Conservation (phyloP, 2,329 filamentous ascomycete genomes). For the Stagonosporopsis cucurbitacearum region DNA sequence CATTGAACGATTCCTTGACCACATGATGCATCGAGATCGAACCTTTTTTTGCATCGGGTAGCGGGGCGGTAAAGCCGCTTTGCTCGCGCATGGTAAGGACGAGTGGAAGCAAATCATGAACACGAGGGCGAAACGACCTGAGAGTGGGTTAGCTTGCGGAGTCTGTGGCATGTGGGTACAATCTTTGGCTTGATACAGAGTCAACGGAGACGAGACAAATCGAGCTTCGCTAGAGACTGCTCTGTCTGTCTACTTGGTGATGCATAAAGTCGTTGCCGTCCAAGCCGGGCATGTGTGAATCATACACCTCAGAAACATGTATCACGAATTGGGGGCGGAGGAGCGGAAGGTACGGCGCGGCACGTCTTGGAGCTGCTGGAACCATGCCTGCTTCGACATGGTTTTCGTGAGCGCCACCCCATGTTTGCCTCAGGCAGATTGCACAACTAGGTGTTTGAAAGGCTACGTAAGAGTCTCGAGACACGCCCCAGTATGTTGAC, state of each 20-base stretch:
- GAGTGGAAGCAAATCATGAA: constrained; percentile 25
- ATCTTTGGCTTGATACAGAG: constrained; percentile 32
- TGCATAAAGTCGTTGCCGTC: constrained; percentile 34
- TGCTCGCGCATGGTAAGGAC: constrained; percentile 24
- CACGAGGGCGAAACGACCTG: constrained; percentile 33
- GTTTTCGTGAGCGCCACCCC: not conserved
- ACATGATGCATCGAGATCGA: constrained; percentile 26
- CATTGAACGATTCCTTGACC: constrained; percentile 13
- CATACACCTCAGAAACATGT: constrained; percentile 41
- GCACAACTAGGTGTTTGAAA: not conserved
- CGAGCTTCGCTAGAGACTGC: constrained; percentile 26
- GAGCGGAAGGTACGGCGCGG: constrained; percentile 33
- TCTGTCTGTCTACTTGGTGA: constrained; percentile 20
- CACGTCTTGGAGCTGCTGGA: constrained; percentile 21
- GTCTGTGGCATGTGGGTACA: constrained; percentile 27
- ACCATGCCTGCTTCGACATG: not conserved
- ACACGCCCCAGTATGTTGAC: not conserved
- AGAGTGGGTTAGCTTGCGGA: constrained; percentile 29
- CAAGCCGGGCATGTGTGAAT: constrained; percentile 37
- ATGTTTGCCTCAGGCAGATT: constrained; percentile 5
- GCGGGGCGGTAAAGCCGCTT: constrained; percentile 30
- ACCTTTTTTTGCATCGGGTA: constrained; percentile 27
- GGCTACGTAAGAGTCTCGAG: not conserved
- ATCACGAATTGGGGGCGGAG: constrained; percentile 24
- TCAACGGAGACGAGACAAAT: constrained; percentile 23